Evolutionary conservation across 208 protist species (phyloP), one percentile per base, ranked within the genome.

Genomic region (Leishmania tarentolae): DNA sequence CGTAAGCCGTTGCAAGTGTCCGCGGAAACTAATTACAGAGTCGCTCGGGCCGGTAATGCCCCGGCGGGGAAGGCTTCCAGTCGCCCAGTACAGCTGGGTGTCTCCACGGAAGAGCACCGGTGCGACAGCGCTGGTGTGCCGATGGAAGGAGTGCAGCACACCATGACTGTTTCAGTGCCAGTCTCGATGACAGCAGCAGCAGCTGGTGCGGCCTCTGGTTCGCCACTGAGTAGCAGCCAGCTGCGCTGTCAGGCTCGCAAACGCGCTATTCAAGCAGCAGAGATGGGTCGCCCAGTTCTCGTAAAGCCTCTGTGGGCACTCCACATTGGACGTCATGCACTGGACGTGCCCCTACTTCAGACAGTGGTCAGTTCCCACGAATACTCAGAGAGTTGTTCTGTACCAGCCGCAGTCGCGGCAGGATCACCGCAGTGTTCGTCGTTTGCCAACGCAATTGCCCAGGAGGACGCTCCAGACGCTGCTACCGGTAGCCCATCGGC

Each of bases 241-340:
- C 76, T 80, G 70, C 81, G 81, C 19, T 76, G 81, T 31, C 63
- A 76, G 17, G 66, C 82, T 35, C 63, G 82, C 71, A 69, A 52
- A 37, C 82, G 71, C 17, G 77, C 82, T 42, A 86, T 81, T 6
- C 82, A 83, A 65, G 78, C 75, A 11, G 79, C 83, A 7, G 78
- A 79, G 57, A 80, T 83, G 69, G 78, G 75, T 8, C 68, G 46
- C 31, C 83, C 83, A 61, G 79, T 83, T 50, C 61, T 88, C 21
- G 85, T 88, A 61, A 81, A 83, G 71, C 85, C 85, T 47, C 74
- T 85, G 17, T 88, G 85, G 85, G 82, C 75, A n/a, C 44, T 88
- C 0, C 80, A 68, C 63, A 75, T 88, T 59, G 81, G 78, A 7
- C 50, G 69, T 3, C 75, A 83, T 61, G 52, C 79, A 42, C 72